Conservation (phyloP, 805 yeast genomes). For the Candida saitoana region DNA sequence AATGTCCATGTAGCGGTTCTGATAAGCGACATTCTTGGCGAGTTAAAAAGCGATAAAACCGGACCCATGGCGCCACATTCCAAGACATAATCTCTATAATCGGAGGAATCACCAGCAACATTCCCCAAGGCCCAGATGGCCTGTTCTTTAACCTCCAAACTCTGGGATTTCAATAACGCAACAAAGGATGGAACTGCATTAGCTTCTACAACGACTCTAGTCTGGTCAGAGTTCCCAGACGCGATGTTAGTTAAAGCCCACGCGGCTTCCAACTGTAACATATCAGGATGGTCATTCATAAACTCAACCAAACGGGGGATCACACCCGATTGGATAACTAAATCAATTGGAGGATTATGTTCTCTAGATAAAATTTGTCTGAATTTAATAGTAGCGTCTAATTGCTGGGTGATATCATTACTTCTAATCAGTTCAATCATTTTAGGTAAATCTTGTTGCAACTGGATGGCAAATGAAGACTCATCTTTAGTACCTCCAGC, state of each 20-base stretch:
- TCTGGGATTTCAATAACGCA: slow-evolving; percentile 69
- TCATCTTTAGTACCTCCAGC: slow-evolving; percentile 42
- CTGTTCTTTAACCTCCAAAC: slow-evolving; percentile 93
- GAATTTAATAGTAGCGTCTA: slow-evolving; percentile 87
- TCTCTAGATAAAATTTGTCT: slow-evolving; percentile 92
- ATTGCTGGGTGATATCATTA: slow-evolving; percentile 69
- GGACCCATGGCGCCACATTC: slow-evolving; percentile 86
- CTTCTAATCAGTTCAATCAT: slow-evolving; percentile 81
- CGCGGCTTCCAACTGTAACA: slow-evolving; percentile 94
- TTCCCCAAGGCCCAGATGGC: slow-evolving; percentile 99
- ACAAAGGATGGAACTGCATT: slow-evolving; percentile 94
- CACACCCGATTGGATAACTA: slow-evolving; percentile 89
- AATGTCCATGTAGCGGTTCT: slow-evolving; percentile 98
- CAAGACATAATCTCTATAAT: slow-evolving; percentile 85
- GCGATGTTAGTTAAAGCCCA: slow-evolving; percentile 99
- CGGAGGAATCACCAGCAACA: slow-evolving; percentile 95
- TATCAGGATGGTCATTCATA: slow-evolving; percentile 72
- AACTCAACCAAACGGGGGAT: slow-evolving; percentile 87
- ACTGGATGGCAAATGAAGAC: slow-evolving; percentile 35
- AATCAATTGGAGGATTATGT: slow-evolving; percentile 92
- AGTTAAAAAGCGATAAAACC: slow-evolving; percentile 69
- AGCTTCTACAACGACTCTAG: slow-evolving; percentile 83
- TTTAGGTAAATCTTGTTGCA: slow-evolving; percentile 66
- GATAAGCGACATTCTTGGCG: slow-evolving; percentile 81
- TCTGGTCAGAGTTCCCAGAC: slow-evolving; percentile 86